Evolutionary conservation across 306 rosid genomes (phyloP), one percentile per base, ranked within the genome.

Genomic region (Castanea mollissima): DNA sequence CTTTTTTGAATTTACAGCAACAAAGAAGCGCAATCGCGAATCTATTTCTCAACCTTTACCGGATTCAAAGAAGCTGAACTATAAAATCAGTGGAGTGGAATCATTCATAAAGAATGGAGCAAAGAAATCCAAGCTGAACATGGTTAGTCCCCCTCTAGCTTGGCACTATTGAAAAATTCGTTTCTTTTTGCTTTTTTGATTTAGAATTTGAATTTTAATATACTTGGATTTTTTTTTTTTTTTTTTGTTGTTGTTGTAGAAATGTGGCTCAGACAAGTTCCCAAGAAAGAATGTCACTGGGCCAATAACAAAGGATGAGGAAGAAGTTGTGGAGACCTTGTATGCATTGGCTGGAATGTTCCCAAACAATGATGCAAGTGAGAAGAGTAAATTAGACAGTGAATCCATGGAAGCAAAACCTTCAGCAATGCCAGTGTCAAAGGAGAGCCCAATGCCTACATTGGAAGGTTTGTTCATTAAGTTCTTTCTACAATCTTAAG

Each of bases 271-370:
- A 54, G 71, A 78, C 31, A 79, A 81, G 84, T 84, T 86, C 81
- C 76, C 13, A 6, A 77, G 72, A 62, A 81, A 74, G 79, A 80
- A 59, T 54, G 83, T 57, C 58, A 71, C 81, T 76, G 85, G 83
- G 76, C 57, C 88, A 72, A 88, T 93, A 75, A 91, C 98, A 55
- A 91, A 93, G 82, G 98, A 93, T 62, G 98, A 93, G 89, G 91
- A 90, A 85, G 98, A 93, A 89, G 98, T 91, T 46, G 98, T 82
- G 20, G 93, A 93, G 81, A 85, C 97, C 44, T 87, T 93, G 63
- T 89, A 80, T 82, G 91, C 95, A 68, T 84, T 93, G 91, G 95
- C 97, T 11, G 95, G 88, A 74, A 87, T 93, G 97, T 90, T 93
- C 62, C 87, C 88, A 35, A 46, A 77, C 73, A 81, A 71, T 67